Evolutionary conservation across 331 rosid genomes (phyloP).

Genomic region (Quercus tomentella): DNA sequence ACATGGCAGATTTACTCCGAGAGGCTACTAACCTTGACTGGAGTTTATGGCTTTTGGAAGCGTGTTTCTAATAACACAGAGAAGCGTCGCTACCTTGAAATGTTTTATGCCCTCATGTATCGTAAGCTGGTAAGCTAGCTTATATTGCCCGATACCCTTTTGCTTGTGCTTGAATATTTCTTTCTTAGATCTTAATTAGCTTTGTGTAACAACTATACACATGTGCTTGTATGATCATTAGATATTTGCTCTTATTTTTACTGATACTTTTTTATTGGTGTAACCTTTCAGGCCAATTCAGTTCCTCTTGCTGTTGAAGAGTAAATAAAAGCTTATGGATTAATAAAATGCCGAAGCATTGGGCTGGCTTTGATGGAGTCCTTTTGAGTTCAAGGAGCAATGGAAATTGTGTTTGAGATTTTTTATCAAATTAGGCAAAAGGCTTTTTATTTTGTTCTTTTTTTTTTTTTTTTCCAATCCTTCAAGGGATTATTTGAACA

Average conservation of each 20-base stretch:
- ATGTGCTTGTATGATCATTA: no score
- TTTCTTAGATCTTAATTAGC: not conserved
- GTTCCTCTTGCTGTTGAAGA: constrained; percentile 63
- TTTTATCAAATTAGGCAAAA: not conserved
- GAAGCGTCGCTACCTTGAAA: constrained; percentile 95
- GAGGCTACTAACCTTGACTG: constrained; percentile 88
- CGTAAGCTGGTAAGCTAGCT: constrained; percentile 65
- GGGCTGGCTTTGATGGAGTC: constrained; percentile 34
- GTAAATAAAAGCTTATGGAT: constrained; percentile 3
- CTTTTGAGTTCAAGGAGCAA: constrained; percentile 25
- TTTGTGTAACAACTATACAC: no score
- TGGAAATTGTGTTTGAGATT: constrained; percentile 30
- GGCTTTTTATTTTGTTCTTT: not conserved
- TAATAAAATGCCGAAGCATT: constrained; percentile 29
- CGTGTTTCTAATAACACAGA: constrained; percentile 90
- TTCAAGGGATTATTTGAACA: constrained; percentile 32
- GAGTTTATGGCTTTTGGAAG: constrained; percentile 98
- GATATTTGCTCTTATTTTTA: no score
- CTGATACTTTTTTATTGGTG: not conserved
- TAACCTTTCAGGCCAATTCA: constrained; percentile 49
- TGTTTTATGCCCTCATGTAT: constrained; percentile 96
- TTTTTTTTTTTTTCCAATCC: not conserved
- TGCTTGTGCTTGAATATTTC: not conserved
- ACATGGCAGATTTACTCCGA: constrained; percentile 96
- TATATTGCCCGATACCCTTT: no score